These are phyloP conservation scores for Colletotrichum sidae DNA, from an alignment of 2,329 filamentous ascomycete species.

Conservation along the genomic window DNA sequence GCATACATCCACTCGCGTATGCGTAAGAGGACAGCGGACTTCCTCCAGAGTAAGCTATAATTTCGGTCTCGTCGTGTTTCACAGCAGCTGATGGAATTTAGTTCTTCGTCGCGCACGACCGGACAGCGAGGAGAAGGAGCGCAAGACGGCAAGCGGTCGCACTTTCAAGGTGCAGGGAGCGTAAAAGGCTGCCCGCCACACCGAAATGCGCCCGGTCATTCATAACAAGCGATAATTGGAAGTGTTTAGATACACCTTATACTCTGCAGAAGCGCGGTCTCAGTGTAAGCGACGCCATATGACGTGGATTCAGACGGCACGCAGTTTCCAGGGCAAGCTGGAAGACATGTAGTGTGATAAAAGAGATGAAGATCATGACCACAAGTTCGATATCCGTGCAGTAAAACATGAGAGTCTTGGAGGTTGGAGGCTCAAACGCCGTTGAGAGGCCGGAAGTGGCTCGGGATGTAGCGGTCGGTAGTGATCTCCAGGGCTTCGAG, in stretches of 20 bases:
- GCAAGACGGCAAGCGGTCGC: conserved; percentile 96
- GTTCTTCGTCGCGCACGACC: conserved; percentile 96
- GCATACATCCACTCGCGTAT: conserved; percentile 99
- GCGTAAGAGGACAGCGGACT: conserved; percentile 97
- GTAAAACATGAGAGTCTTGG: conserved; percentile 12
- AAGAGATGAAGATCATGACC: conserved; percentile 28
- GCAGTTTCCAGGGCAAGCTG: background rate
- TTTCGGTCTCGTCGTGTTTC: background rate
- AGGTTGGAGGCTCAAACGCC: conserved; percentile 7
- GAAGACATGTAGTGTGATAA: conserved; percentile 4
- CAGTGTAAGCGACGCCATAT: conserved; percentile 18
- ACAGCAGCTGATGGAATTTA: conserved; percentile 48
- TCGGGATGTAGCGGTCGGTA: too few relatives aligned
- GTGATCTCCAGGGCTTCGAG: conserved; percentile 6
- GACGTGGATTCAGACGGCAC: background rate
- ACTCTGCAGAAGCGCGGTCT: background rate
- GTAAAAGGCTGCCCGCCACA: background rate
- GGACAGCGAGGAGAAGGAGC: conserved; percentile 96
- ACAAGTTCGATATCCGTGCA: background rate
- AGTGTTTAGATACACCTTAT: background rate
- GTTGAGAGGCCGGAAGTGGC: conserved; percentile 4
- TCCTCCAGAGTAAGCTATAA: conserved; percentile 84
- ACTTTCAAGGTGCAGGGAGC: conserved; percentile 77
- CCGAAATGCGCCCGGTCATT: too few relatives aligned
- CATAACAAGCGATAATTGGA: too few relatives aligned